Conservation (phyloP, 2,329 filamentous ascomycete genomes). For the Fusarium protoensiforme region DNA sequence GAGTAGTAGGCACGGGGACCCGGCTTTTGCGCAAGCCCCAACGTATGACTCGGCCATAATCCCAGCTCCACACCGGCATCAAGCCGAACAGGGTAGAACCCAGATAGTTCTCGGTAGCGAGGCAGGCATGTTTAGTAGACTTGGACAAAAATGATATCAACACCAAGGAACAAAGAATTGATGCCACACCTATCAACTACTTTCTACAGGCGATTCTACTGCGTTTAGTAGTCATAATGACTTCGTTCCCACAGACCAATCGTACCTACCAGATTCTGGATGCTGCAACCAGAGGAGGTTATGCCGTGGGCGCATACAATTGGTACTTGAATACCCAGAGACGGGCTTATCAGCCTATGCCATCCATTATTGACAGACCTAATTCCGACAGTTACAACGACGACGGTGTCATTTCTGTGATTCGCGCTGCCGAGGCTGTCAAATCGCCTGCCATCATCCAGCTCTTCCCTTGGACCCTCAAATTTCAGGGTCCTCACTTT, state of each 20-base stretch:
- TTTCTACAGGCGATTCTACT: not conserved
- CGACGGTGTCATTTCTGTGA: constrained; percentile 70
- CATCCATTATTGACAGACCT: not conserved
- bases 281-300: constrained; percentile 57
- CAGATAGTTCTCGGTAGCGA: too few species aligned
- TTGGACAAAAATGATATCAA: not conserved
- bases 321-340: constrained; percentile 46
- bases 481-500: constrained; percentile 64
- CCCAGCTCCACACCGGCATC: not conserved
- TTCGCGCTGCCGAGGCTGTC: constrained; percentile 70
- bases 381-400: constrained; percentile 60
- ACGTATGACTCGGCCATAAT: not conserved
- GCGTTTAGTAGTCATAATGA: not conserved
- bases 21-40: not conserved
- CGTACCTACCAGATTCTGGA: constrained; percentile 54
- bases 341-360: not conserved
- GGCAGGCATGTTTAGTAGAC: not conserved
- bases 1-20: too few species aligned
- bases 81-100: not conserved
- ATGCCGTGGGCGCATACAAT: constrained; percentile 58
- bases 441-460: constrained; percentile 71
- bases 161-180: not conserved
- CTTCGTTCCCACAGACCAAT: constrained; percentile 32
- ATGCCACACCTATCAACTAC: not conserved
- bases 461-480: constrained; percentile 73